Evolutionary conservation across 345 rosid genomes (phyloP).

Genomic region (Melastoma malabathricum): DNA sequence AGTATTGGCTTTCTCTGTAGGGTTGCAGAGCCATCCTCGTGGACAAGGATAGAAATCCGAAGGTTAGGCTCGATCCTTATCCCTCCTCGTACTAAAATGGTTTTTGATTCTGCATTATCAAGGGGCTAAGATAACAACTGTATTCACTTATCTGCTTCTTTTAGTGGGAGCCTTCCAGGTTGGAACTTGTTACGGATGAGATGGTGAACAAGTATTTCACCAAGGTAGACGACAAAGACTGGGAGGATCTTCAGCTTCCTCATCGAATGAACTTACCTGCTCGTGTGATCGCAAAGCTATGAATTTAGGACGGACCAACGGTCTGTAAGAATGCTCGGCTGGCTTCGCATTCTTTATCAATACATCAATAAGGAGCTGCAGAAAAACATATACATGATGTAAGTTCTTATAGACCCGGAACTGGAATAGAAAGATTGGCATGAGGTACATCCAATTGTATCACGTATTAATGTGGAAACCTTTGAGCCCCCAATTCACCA

Average conservation of each 20-base stretch:
- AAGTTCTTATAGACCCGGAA: too few relatives aligned
- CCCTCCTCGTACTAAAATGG: neutral
- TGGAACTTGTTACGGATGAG: constrained; percentile 40
- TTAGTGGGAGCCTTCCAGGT: constrained; percentile 64
- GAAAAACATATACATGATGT: too few relatives aligned
- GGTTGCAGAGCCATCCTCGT: constrained; percentile 84
- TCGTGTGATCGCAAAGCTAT: constrained; percentile 47
- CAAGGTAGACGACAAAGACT: constrained; percentile 31
- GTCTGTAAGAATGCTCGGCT: too few relatives aligned
- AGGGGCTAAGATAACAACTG: neutral
- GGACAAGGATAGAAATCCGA: constrained; percentile 78
- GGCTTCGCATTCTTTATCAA: too few relatives aligned
- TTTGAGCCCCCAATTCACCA: too few relatives aligned
- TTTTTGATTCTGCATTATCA: neutral
- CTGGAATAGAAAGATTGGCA: too few relatives aligned
- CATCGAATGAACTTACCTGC: constrained; percentile 40
- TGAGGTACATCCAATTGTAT: too few relatives aligned
- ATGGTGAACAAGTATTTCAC: constrained; percentile 53
- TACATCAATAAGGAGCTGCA: too few relatives aligned
- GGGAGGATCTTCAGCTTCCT: constrained; percentile 67
- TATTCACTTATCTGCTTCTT: neutral
- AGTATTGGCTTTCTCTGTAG: constrained; percentile 20
- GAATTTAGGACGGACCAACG: neutral
- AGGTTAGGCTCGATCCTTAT: constrained; percentile 28
- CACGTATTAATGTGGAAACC: too few relatives aligned